These are phyloP conservation scores for Aquilaria sinensis DNA, from an alignment of 345 rosid species.

Conservation along the genomic window DNA sequence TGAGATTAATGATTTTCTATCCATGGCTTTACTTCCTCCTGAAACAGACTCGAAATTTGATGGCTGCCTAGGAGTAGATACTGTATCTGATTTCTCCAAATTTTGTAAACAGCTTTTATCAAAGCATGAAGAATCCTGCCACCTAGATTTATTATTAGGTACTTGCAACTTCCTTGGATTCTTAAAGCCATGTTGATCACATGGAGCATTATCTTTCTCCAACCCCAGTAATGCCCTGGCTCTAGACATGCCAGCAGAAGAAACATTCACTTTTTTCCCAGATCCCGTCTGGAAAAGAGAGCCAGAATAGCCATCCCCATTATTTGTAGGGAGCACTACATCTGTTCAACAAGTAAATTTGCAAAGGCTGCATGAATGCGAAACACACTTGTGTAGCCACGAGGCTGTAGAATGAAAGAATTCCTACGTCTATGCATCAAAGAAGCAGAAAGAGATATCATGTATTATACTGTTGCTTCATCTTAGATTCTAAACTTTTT, in stretches of 20 bases:
- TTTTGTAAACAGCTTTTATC: conserved; percentile 4
- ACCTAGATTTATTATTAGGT: conserved; percentile 16
- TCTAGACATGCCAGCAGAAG: conserved; percentile 62
- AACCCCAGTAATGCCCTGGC: conserved; percentile 67
- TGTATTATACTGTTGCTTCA: neutral
- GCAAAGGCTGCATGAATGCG: neutral
- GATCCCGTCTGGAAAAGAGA: conserved; percentile 74
- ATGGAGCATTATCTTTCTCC: conserved; percentile 32
- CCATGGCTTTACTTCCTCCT: conserved; percentile 20
- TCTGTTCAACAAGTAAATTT: conserved; percentile 25
- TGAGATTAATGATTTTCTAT: conserved; percentile 19
- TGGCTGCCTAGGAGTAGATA: conserved; percentile 18
- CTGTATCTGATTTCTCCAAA: neutral
- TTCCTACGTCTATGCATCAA: neutral
- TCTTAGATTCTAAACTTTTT: neutral
- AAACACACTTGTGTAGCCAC: neutral
- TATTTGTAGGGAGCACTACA: conserved; percentile 18
- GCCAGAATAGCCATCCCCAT: conserved; percentile 22
- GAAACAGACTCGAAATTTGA: conserved; percentile 21
- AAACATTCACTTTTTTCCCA: conserved; percentile 55
- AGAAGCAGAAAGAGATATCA: neutral
- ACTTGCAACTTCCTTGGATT: conserved; percentile 18
- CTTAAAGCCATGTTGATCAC: conserved; percentile 27
- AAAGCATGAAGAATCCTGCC: conserved; percentile 15
- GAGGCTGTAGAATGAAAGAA: neutral